phyloP scores from a whole-genome alignment of 257 asterid genomes.

The Solanum microdontum region DNA sequence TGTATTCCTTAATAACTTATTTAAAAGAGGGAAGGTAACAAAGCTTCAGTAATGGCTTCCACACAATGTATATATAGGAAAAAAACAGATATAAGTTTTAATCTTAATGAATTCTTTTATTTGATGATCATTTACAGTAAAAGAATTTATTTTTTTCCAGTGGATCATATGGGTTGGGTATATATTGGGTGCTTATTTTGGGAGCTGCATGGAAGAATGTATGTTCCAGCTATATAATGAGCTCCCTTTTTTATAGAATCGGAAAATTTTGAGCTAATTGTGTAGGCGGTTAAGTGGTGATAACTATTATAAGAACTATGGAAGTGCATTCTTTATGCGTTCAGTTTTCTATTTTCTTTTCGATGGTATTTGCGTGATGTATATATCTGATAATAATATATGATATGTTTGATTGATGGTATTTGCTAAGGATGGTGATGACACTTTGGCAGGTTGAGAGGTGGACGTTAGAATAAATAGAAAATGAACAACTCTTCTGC shows the following conservation, averaged over 20 bases:
- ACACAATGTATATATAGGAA: background rate
- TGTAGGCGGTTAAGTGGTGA: background rate
- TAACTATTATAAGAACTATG: background rate
- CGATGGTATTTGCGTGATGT: background rate
- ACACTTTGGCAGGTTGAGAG: background rate
- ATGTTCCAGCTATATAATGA: background rate
- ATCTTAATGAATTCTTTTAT: background rate
- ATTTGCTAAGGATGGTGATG: background rate
- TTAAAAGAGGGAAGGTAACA: background rate
- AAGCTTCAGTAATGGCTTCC: background rate
- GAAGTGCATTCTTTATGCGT: background rate
- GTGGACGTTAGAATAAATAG: background rate
- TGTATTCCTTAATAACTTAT: background rate
- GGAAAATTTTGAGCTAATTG: background rate
- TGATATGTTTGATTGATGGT: background rate
- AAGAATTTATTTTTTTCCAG: background rate
- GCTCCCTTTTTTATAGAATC: background rate
- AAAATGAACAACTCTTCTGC: slow-evolving; percentile 52
- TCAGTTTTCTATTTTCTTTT: background rate
- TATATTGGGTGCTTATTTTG: background rate
- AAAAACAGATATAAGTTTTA: background rate
- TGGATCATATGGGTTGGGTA: background rate
- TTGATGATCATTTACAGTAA: background rate
- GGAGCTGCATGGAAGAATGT: background rate
- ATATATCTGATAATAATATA: background rate